phyloP scores from a whole-genome alignment of 2,329 filamentous ascomycete species.

The Hymenoscyphus fraxineus region DNA sequence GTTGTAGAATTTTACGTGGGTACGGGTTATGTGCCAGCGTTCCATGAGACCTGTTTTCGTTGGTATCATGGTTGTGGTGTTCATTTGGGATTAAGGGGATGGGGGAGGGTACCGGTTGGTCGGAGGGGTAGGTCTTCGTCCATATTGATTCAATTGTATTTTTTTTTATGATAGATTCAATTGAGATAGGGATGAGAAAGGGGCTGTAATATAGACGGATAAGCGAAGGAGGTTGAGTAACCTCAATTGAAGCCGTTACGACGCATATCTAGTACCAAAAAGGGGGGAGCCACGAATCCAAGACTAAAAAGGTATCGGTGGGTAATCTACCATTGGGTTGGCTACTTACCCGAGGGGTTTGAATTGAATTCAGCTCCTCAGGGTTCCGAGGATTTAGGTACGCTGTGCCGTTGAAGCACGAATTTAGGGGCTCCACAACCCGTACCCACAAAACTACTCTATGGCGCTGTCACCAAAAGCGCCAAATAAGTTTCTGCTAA shows the following conservation, averaged over 20 bases:
- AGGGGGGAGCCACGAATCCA: no score
- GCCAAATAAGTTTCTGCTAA: no score
- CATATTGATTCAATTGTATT: background rate
- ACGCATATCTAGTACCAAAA: background rate
- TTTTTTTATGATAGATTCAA: background rate
- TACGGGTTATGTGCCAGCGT: slow-evolving; percentile 22
- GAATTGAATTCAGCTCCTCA: background rate
- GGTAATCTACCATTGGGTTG: no score
- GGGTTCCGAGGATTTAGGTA: background rate
- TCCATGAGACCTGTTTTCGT: slow-evolving; percentile 20
- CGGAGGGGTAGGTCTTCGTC: slow-evolving; percentile 5
- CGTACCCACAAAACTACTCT: no score
- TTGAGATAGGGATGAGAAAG: no score
- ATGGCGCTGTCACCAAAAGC: no score
- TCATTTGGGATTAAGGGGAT: background rate
- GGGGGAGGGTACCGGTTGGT: slow-evolving; percentile 10
- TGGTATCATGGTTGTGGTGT: background rate
- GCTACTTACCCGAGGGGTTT: background rate
- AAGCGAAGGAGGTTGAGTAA: background rate
- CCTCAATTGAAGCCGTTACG: background rate
- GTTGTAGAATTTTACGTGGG: slow-evolving; percentile 26
- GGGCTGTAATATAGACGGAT: background rate
- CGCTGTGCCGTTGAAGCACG: background rate
- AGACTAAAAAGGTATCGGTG: no score
- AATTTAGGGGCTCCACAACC: background rate